Base-by-base conservation (phyloP, 176 grass and related monocot species). In the Urochloa ruziziensis region DNA sequence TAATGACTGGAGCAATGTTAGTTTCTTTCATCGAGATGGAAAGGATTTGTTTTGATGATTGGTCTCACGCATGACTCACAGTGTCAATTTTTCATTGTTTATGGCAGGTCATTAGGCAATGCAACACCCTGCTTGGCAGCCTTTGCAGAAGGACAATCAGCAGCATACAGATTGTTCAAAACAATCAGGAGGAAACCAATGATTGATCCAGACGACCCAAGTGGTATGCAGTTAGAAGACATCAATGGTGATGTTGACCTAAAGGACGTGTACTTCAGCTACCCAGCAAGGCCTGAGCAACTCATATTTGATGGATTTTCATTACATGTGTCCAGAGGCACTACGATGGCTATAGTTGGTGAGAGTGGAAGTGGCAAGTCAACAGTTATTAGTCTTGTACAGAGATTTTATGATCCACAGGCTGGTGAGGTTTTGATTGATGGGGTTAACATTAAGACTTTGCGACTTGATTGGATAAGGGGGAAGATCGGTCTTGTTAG, bases 311-410 rank as follows among this genome's bases (percentile, higher is more conserved):
- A 88, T 79, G 94, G 87, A 85, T 90, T 94, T 53, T 97, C 91
- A 69, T 70, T 97, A 32, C 79, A 62, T 27, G 82, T 97, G 37
- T 23, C 83, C 7, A 90, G 79, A 12, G 89, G 94, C 47, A 92
- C 61, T 10, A 94, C 89, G 73, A 89, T 94, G 87, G 91, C 94
- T 75, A 91, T 97, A 61, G 94, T 97, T n/a, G 94, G 91, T 62
- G 94, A 94, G 74, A 97, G 94, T 66, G 94, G 94, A 86, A 94
- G 91, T 51, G 94, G 94, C 9, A 97, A 97, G 69, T 94, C 94
- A 66, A 94, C 94, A 19, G 79, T 94, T 13, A 97, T 97, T 51
- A 94, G 79, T 71, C 80, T 97, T 62, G 82, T 92, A 18, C 78
- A 97, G 66, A 83, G 91, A 74, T 97, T 97, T 58, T 97, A 97